Evolutionary conservation across 1,139 yeast species (phyloP), one percentile per base, ranked within the genome.

Genomic region (Diutina ranongensis): DNA sequence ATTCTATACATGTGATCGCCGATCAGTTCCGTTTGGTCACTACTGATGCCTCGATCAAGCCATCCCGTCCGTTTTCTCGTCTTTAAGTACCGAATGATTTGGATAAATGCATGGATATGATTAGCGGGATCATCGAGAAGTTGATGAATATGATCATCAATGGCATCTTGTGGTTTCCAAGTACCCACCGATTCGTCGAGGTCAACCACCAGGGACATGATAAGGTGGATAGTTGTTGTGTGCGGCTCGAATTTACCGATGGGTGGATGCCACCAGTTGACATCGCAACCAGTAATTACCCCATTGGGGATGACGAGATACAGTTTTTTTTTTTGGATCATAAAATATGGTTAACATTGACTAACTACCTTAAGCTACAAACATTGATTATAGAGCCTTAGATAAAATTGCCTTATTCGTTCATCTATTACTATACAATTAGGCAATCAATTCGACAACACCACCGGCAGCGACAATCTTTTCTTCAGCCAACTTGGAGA

Each of bases 381-480:
- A 27, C 31, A 27, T 27, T 27, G 8, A n/a, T n/a, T n/a, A n/a
- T n/a, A n/a, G n/a, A n/a, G n/a, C n/a, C n/a, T n/a, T n/a, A n/a
- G n/a, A n/a, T n/a, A n/a, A n/a, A n/a, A n/a, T n/a, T n/a, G 28
- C 28, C 28, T 25, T 25, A 10, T 25, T 25, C 28, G 25, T 20
- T 21, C 40, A 13, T 35, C 40, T 35, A 35, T 35, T 35, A 35
- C 40, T 35, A 35, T 35, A 35, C 40, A 58, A 60, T 84, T 87
- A 92, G 75, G 98, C 98, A 73, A 92, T 75, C 72, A 92, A 86
- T 80, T 92, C 98, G 72, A 92, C 95, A 69, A 84, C 98, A 84
- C 99, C 99, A 79, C 99, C 99, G 68, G 83, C 99, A 70, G 95
- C 97, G 83, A 85, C 87, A 80, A 94, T 94, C 83, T 92, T 94